Base-by-base conservation (phyloP, 495 filamentous ascomycete genomes). In the Aspergillus affinis region DNA sequence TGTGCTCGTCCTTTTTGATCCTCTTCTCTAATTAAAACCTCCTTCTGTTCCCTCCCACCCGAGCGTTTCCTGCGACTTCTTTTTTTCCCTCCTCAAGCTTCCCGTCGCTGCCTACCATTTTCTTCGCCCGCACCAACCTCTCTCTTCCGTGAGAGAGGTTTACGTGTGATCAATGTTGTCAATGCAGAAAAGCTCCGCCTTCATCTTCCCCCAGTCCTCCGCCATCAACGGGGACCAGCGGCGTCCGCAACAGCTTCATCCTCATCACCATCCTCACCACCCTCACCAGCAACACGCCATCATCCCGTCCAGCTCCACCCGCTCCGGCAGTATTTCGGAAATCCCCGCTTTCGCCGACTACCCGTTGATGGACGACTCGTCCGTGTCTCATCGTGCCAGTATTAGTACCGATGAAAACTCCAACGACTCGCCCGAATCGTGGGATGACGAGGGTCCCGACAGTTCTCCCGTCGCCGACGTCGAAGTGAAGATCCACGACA, bases 81-180 rank as follows among this genome's bases (percentile, higher is more conserved):
- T 18, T 20, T 32, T 36, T 36, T 52, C 32, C 13, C 51, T 18
- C 17, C 47, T 29, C 55, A 32, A 32, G 29, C 29, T 32, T 32
- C 50, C 49, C 48, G 10, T 21, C 52, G 27, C 17, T 20, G n/a
- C 20, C 49, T 18, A 41, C 48, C 26, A 48, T 47, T 20, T 15
- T 48, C 30, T 36, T 51, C 61, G 48, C 51, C 59, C 15, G 32
- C 23, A 29, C 17, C 45, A 29, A 20, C 55, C 48, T 57, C 45
- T 29, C 41, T 27, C 36, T 19, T 44, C 23, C 20, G 15, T 9
- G 18, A n/a, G 15, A 6, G 59, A 61, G 62, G 54, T 58, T 46
- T 41, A 48, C 60, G 60, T 20, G 47, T 57, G 62, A 68, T 66
- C 69, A 72, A 78, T 80, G 75, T 73, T 78, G 72, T 77, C 75